These are phyloP conservation scores for Oropetium thomaeum DNA, from an alignment of 176 grass and related monocot genomes.

Conservation along the genomic window DNA sequence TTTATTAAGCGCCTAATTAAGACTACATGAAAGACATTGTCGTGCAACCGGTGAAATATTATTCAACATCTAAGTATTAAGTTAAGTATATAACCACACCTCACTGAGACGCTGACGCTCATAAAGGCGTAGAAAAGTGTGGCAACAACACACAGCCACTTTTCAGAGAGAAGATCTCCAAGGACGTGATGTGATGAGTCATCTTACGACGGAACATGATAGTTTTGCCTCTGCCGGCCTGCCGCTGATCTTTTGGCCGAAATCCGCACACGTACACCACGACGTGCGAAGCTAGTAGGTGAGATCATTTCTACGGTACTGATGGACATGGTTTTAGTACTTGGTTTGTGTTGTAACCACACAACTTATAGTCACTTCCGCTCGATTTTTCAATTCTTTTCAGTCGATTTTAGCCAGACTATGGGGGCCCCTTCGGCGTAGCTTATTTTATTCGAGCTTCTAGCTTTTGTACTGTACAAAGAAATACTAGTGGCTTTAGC, in stretches of 20 bases:
- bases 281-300: not conserved
- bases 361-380: too few relatives aligned
- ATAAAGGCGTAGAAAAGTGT: not conserved
- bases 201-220: not conserved
- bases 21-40: not conserved
- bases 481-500: too few relatives aligned
- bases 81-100: not conserved
- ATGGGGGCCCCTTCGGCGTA: too few relatives aligned
- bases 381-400: too few relatives aligned
- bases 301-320: not conserved
- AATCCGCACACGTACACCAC: constrained; percentile 1
- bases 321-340: not conserved
- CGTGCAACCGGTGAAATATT: not conserved
- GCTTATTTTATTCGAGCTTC: too few relatives aligned
- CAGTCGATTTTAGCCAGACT: too few relatives aligned
- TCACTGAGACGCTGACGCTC: not conserved
- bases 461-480: too few relatives aligned
- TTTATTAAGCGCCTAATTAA: too few relatives aligned
- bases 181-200: constrained; percentile 19
- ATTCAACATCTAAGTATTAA: not conserved
- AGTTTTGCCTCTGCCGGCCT: not conserved
- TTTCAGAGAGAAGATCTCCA: not conserved
- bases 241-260: constrained; percentile 15
- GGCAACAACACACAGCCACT: not conserved
- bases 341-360: constrained; percentile 9